phyloP scores from a whole-genome alignment of 768 basidiomycete species.

The Cystobasidium ongulense region DNA sequence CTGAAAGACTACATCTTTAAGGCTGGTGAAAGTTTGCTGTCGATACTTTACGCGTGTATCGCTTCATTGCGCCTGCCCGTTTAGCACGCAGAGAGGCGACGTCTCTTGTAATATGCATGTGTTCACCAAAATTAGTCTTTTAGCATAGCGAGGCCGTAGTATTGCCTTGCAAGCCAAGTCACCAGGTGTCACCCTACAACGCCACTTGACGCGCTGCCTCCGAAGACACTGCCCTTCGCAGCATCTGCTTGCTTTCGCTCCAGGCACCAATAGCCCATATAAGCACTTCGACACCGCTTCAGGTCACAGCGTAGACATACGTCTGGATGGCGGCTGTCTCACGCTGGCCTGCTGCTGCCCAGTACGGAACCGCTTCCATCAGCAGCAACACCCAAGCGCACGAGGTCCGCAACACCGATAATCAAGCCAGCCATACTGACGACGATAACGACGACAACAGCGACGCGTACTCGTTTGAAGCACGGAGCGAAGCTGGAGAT shows the following conservation, averaged over 20 bases:
- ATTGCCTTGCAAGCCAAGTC: no score
- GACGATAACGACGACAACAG: not conserved
- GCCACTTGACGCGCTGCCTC: not conserved
- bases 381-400: not conserved
- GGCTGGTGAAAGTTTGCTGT: no score
- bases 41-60: not conserved
- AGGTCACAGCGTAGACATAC: not conserved
- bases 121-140: no score
- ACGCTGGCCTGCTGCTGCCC: not conserved
- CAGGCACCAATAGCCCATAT: not conserved
- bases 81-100: no score
- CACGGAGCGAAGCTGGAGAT: not conserved
- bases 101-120: no score
- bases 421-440: not conserved
- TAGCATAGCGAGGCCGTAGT: no score
- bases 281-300: not conserved
- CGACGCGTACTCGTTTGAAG: slow-evolving; percentile 18
- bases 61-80: no score
- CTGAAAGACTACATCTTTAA: no score
- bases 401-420: not conserved
- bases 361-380: not conserved
- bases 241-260: not conserved
- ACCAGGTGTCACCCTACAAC: no score
- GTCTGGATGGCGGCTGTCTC: not conserved
- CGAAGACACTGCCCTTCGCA: not conserved